These are phyloP conservation scores for Elsinoe necatrix DNA, from an alignment of 2,329 filamentous ascomycete genomes.

Conservation along the genomic window DNA sequence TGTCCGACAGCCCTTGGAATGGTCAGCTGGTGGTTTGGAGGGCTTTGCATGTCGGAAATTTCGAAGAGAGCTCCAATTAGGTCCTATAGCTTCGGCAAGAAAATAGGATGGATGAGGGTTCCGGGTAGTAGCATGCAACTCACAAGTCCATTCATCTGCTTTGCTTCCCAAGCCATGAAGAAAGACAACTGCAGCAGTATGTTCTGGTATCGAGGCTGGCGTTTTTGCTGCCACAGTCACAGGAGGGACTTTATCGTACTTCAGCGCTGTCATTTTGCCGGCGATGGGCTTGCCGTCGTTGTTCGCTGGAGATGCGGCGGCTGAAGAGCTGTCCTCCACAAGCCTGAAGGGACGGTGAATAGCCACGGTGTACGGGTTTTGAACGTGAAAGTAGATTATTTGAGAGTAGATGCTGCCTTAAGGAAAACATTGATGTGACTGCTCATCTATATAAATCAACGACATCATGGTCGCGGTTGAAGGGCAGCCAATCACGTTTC, in stretches of 20 bases:
- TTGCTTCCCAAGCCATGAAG: slow-evolving; percentile 42
- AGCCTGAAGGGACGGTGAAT: not conserved
- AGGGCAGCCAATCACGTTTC: not conserved
- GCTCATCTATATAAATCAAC: not conserved
- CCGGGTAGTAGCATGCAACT: not conserved
- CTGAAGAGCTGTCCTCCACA: not conserved
- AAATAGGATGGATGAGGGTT: not conserved
- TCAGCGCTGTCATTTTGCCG: not conserved
- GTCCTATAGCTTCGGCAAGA: too few species aligned
- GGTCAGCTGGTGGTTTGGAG: not conserved
- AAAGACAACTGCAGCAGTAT: slow-evolving; percentile 39
- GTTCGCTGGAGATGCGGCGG: not conserved
- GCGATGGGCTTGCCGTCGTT: not conserved
- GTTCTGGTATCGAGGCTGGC: slow-evolving; percentile 29
- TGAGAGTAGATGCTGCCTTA: too few species aligned
- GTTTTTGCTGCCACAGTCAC: slow-evolving; percentile 32
- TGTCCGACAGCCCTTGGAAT: slow-evolving; percentile 28
- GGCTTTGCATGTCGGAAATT: too few species aligned
- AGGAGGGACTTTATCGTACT: slow-evolving; percentile 23
- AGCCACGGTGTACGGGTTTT: not conserved
- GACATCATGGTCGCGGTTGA: not conserved
- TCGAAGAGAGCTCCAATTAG: not conserved
- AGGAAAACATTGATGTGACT: not conserved
- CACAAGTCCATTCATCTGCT: slow-evolving; percentile 37
- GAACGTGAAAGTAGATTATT: too few species aligned